A percentile compares a stretch with the other conserved stretches of the same genome.
These are phyloP conservation scores for Termitomyces sp. DNA, from an alignment of 768 basidiomycete species.

Conservation along the genomic window DNA sequence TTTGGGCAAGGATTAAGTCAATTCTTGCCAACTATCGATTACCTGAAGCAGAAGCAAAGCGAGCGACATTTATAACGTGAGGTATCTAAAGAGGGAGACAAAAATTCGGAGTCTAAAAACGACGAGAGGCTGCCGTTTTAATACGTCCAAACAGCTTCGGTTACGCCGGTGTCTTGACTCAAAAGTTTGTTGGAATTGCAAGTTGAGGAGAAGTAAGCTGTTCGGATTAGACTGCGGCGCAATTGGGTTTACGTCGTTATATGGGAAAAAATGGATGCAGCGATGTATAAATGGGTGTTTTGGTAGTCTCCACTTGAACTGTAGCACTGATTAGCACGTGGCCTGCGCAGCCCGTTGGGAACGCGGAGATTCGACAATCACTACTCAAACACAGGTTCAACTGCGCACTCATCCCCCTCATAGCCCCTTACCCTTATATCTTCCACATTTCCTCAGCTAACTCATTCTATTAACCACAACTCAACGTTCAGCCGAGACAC, in stretches of 20 bases:
- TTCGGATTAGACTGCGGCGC: too few species aligned
- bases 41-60: too few species aligned
- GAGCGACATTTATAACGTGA: too few species aligned
- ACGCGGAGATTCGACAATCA: slow-evolving; percentile 6
- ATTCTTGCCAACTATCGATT: too few species aligned
- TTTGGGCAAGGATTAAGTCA: too few species aligned
- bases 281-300: background rate
- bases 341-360: slow-evolving; percentile 1
- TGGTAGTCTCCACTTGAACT: background rate
- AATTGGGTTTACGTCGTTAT: background rate
- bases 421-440: background rate
- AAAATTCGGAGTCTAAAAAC: background rate
- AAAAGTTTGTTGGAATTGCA: background rate
- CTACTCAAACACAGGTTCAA: background rate
- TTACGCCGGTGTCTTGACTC: background rate
- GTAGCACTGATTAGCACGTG: slow-evolving; percentile 3
- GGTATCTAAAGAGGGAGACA: background rate
- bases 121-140: background rate
- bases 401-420: background rate
- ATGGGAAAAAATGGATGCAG: background rate
- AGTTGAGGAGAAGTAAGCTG: background rate
- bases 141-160: background rate
- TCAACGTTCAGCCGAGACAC: background rate
- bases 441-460: background rate
- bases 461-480: background rate